Evolutionary conservation across 2,329 filamentous ascomycete genomes (phyloP).

Genomic region (Blastomyces parvus): DNA sequence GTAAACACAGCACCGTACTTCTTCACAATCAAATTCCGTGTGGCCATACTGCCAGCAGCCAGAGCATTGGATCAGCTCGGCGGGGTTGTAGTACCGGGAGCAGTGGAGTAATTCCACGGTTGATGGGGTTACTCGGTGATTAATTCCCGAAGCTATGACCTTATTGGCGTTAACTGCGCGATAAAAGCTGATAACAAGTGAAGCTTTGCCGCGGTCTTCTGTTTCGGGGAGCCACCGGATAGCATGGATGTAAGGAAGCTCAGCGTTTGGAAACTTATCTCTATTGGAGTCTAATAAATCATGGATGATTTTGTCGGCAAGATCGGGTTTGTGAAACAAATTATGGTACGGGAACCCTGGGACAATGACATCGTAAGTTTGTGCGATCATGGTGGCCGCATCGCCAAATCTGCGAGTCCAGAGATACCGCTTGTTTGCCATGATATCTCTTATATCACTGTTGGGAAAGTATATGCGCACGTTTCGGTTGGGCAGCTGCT

Average conservation of each 20-base stretch:
- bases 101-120: neutral
- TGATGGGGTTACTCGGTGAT: neutral
- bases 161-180: neutral
- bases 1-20: neutral
- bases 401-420: neutral
- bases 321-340: neutral
- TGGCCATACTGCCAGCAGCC: slow-evolving; percentile 2
- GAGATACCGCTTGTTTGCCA: neutral
- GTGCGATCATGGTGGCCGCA: neutral
- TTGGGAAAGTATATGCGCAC: neutral
- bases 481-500: neutral
- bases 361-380: neutral
- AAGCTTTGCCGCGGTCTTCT: neutral
- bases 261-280: neutral
- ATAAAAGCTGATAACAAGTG: neutral
- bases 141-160: neutral
- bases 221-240: neutral
- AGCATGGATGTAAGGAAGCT: neutral
- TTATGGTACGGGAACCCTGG: neutral
- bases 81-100: neutral
- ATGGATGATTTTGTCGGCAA: neutral
- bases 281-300: neutral
- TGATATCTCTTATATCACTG: neutral
- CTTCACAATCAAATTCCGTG: neutral
- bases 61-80: neutral